A percentile compares a stretch with the other conserved stretches of the same genome.
These are phyloP conservation scores for Cudoniella acicularis DNA, from an alignment of 495 filamentous ascomycete genomes.

Conservation along the genomic window DNA sequence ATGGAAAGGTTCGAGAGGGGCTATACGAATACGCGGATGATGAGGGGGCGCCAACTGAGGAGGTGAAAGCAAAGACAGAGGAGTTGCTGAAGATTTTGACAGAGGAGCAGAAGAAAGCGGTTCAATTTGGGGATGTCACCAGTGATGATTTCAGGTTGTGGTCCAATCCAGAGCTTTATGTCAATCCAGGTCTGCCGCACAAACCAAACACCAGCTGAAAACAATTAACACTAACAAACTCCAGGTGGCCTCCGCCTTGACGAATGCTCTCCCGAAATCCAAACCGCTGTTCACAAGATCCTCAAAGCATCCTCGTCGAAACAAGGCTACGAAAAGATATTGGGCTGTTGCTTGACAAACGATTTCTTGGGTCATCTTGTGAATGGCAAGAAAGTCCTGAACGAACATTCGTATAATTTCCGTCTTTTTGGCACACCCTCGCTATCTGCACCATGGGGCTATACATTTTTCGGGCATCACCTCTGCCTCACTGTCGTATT, in stretches of 20 bases:
- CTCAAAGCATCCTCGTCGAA: slow-evolving; percentile 53
- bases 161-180: slow-evolving; percentile 28
- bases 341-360: slow-evolving; percentile 70
- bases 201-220: too few species aligned
- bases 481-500: slow-evolving; percentile 67
- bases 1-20: slow-evolving; percentile 20
- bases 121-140: slow-evolving; percentile 20
- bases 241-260: slow-evolving; percentile 24
- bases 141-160: slow-evolving; percentile 26
- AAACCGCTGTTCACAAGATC: slow-evolving; percentile 18
- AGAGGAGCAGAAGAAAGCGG: slow-evolving; percentile 16
- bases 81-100: slow-evolving; percentile 15
- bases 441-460: slow-evolving; percentile 59
- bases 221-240: neutral
- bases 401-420: slow-evolving; percentile 74
- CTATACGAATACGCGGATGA: slow-evolving; percentile 23
- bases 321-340: slow-evolving; percentile 67
- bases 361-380: slow-evolving; percentile 72
- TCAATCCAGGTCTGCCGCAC: slow-evolving; percentile 25
- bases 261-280: slow-evolving; percentile 16
- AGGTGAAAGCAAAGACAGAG: slow-evolving; percentile 1
- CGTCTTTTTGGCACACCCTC: slow-evolving; percentile 44
- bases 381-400: slow-evolving; percentile 56
- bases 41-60: slow-evolving; percentile 25
- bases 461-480: slow-evolving; percentile 74